phyloP scores from a whole-genome alignment of 768 basidiomycete genomes.

The Pulveroboletus sp. region DNA sequence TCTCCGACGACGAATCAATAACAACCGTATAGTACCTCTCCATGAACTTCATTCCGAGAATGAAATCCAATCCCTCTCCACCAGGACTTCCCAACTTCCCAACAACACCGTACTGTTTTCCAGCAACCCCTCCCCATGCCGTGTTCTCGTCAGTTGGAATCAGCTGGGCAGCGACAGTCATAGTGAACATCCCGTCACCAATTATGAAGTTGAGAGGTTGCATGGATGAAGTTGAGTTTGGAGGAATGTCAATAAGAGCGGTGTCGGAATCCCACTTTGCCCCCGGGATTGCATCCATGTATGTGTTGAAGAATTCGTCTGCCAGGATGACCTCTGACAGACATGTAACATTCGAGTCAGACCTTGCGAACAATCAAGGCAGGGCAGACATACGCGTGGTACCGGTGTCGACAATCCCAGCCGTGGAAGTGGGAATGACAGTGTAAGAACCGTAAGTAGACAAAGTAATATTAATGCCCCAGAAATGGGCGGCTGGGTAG shows the following conservation, averaged over 20 bases:
- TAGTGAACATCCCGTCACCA: background rate
- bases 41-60: background rate
- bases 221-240: slow-evolving; percentile 5
- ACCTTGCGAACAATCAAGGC: too few relatives aligned
- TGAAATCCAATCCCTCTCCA: background rate
- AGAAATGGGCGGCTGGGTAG: slow-evolving; percentile 19
- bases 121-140: background rate
- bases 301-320: slow-evolving; percentile 7
- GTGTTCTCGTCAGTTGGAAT: background rate
- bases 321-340: slow-evolving; percentile 10
- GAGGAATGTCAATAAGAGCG: slow-evolving; percentile 10
- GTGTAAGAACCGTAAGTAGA: slow-evolving; percentile 5
- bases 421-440: slow-evolving; percentile 11
- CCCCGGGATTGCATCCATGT: slow-evolving; percentile 11
- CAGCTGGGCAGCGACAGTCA: background rate
- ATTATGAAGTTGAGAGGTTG: slow-evolving; percentile 7
- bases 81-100: background rate
- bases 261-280: background rate
- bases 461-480: slow-evolving; percentile 29
- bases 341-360: background rate
- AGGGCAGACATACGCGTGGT: background rate
- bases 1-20: background rate
- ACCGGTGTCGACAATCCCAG: background rate
- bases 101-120: background rate
- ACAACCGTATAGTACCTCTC: background rate